These are phyloP conservation scores for Pisolithus thermaeus DNA, from an alignment of 1,284 basidiomycete species.

Conservation along the genomic window DNA sequence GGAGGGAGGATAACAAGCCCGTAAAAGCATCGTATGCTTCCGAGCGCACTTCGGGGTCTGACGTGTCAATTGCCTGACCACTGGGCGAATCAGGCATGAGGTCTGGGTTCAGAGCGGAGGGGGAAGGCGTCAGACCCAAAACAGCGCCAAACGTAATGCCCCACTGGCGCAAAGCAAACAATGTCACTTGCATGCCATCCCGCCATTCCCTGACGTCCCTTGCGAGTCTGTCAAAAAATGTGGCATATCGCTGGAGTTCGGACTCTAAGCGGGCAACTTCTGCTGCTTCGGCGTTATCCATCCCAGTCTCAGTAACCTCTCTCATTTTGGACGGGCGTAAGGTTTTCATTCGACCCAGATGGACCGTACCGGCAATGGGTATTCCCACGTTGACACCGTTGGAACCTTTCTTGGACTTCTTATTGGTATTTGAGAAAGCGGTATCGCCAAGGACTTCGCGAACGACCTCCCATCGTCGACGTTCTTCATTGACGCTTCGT, in stretches of 20 bases:
- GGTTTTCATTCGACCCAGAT: conserved; percentile 55
- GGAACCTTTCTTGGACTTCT: conserved; percentile 39
- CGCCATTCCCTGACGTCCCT: conserved; percentile 59
- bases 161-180: conserved; percentile 48
- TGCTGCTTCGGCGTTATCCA: conserved; percentile 42
- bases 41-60: conserved; percentile 23
- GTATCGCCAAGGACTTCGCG: conserved; percentile 53
- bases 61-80: conserved; percentile 11
- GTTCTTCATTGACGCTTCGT: conserved; percentile 80
- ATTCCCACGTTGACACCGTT: conserved; percentile 29
- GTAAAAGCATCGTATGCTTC: conserved; percentile 76
- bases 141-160: conserved; percentile 58
- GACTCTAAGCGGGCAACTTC: conserved; percentile 49
- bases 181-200: conserved; percentile 30
- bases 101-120: conserved; percentile 20
- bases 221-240: conserved; percentile 55
- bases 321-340: conserved; percentile 28
- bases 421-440: conserved; percentile 19
- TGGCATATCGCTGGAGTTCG: conserved; percentile 47
- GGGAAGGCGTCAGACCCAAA: conserved; percentile 52
- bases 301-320: conserved; percentile 20
- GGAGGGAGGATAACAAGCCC: conserved; percentile 46
- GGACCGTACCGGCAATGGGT: conserved; percentile 50
- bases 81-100: background rate
- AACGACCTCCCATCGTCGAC: conserved; percentile 81